Base-by-base conservation (phyloP, 345 rosid species). In the Pelargonium nanum region DNA sequence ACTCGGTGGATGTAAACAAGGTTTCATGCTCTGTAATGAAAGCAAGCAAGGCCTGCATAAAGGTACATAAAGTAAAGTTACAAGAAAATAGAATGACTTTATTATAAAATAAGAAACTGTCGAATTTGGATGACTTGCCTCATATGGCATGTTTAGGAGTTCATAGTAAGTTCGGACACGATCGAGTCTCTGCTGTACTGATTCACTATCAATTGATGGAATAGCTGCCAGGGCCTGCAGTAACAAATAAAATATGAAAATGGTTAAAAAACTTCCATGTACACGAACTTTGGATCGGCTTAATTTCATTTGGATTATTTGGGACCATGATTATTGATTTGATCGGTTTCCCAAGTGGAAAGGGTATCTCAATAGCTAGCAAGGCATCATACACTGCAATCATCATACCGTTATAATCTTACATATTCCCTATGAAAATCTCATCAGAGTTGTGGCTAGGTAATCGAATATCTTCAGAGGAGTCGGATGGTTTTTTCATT, bases 81-180 rank as follows among this genome's bases (percentile, higher is more conserved):
- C 19, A 21, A 61, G 60, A n/a, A 16, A 24, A 60, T n/a, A 17
- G 20, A n/a, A 24, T 22, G 24, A 30, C 58, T 53, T 10, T 26
- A 5, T 30, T 1, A 26, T 23, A 54, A 16, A 19, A 28, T 28
- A 21, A 45, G 20, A 57, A 63, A 24, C 10, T 21, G 7, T 4
- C 57, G 20, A 28, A 24, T 53, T 67, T 20, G 25, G 55, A 54
- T 54, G 63, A 54, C 87, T 81, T 80, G 80, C 99, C 88, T 94
- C 99, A 68, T 73, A 90, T 68, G 96, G 95, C 97, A 94, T 87
- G 76, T 94, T 94, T 63, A 94, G 64, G 53, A 94, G 85, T 69
- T 94, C 99, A 40, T 76, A 94, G 71, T 87, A 94, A 56, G 89
- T 81, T 20, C 97, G 88, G 62, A 94, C 97, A 67, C 72, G 89